Evolutionary conservation across 192 early-diverging fungal species (phyloP).

Genomic region (Linnemannia exigua): DNA sequence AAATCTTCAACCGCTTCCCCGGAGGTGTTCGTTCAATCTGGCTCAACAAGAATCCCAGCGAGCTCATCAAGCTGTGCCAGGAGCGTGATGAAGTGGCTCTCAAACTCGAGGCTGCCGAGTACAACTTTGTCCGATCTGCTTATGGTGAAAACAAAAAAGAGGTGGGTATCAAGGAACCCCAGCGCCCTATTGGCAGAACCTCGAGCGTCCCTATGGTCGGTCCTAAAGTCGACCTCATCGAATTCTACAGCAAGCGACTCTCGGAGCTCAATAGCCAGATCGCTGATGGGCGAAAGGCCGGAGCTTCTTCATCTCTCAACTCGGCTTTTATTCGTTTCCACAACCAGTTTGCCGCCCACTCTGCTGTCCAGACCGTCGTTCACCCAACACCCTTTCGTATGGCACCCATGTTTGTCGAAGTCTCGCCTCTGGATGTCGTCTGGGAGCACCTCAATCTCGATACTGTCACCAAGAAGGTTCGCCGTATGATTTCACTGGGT

Average conservation of each 20-base stretch:
- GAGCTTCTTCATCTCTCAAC: conserved; percentile 45
- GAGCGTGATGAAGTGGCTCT: conserved; percentile 65
- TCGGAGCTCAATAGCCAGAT: conserved; percentile 64
- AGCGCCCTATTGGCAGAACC: conserved; percentile 73
- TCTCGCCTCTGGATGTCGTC: conserved; percentile 82
- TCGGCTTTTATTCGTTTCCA: conserved; percentile 91
- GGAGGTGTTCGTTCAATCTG: conserved; percentile 76
- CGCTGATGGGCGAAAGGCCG: conserved; percentile 33
- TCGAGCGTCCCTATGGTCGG: conserved; percentile 65
- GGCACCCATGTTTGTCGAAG: conserved; percentile 75
- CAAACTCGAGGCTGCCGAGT: conserved; percentile 67
- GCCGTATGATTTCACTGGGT: conserved; percentile 67
- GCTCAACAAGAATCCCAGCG: conserved; percentile 66
- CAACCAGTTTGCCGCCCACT: conserved; percentile 73
- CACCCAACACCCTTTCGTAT: conserved; percentile 70
- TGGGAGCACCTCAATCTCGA: conserved; percentile 82
- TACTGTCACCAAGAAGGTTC: conserved; percentile 64
- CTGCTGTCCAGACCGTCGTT: conserved; percentile 52
- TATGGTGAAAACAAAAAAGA: conserved; percentile 26
- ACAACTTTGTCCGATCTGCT: conserved; percentile 37
- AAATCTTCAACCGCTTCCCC: conserved; percentile 74
- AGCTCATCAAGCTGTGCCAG: conserved; percentile 61
- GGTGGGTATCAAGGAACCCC: conserved; percentile 17
- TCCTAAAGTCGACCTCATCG: conserved; percentile 76
- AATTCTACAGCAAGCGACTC: conserved; percentile 59